These are phyloP conservation scores for Yamadazyma spencermartinsiae DNA, from an alignment of 1,139 yeast species.

Conservation along the genomic window DNA sequence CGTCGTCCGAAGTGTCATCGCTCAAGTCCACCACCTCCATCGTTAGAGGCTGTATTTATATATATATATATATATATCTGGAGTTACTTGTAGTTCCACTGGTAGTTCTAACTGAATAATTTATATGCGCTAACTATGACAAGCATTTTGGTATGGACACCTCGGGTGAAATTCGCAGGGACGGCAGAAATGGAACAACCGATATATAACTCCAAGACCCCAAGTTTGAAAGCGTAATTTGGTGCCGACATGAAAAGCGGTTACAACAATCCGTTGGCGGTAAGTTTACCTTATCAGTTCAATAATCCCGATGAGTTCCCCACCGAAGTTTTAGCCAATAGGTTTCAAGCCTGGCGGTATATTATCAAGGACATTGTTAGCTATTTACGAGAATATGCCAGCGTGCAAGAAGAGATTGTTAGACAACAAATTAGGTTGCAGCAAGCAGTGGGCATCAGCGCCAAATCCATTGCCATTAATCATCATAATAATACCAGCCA, in stretches of 20 bases:
- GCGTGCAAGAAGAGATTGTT: constrained; percentile 84
- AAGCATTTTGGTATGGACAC: no score
- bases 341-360: constrained; percentile 86
- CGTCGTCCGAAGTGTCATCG: constrained; percentile 32
- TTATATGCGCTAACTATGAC: no score
- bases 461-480: constrained; percentile 18
- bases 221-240: no score
- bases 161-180: neutral
- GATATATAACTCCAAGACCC: neutral
- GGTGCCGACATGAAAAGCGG: constrained; percentile 16
- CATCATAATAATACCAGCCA: constrained; percentile 4
- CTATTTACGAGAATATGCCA: constrained; percentile 76
- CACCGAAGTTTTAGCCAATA: constrained; percentile 78
- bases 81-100: no score
- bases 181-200: neutral
- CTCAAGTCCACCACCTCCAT: constrained; percentile 7
- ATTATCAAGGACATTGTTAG: constrained; percentile 72
- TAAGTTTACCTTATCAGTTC: constrained; percentile 39
- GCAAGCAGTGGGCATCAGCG: constrained; percentile 61
- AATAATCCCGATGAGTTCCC: constrained; percentile 50
- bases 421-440: constrained; percentile 81
- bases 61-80: no score
- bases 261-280: constrained; percentile 39
- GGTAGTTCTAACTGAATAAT: no score
- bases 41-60: neutral